Evolutionary conservation across 2,329 filamentous ascomycete species (phyloP).

Genomic region (Calonectria fujianensis): DNA sequence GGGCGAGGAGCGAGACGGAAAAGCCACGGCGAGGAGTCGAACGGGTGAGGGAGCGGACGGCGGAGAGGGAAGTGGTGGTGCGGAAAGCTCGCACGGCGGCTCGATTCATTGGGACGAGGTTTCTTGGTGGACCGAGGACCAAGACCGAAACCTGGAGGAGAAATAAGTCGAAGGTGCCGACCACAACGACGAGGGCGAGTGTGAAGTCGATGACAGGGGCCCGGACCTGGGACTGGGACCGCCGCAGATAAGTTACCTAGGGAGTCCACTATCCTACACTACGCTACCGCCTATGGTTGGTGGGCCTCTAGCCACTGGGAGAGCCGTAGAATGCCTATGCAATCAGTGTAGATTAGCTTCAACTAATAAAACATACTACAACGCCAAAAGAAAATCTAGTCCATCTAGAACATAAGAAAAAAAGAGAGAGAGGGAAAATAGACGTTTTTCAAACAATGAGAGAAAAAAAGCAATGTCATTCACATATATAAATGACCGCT

Average conservation of each 20-base stretch:
- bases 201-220: constrained; percentile 33
- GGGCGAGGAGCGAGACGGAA: constrained; percentile 73
- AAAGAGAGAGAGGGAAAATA: background rate
- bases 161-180: constrained; percentile 28
- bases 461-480: background rate
- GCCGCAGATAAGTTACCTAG: constrained; percentile 17
- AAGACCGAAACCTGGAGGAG: constrained; percentile 37
- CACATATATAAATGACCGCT: background rate
- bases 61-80: constrained; percentile 79
- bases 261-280: background rate
- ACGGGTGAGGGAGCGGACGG: constrained; percentile 75
- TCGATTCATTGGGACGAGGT: constrained; percentile 79
- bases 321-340: background rate
- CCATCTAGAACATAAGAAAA: background rate
- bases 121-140: constrained; percentile 40
- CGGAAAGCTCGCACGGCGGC: constrained; percentile 80
- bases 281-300: constrained; percentile 10
- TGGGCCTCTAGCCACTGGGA: constrained; percentile 26
- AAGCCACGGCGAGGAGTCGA: constrained; percentile 65
- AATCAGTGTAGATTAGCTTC: constrained; percentile 10
- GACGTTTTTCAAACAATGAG: background rate
- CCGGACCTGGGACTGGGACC: constrained; percentile 24
- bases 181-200: constrained; percentile 36
- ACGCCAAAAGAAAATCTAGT: background rate
- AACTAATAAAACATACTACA: constrained; percentile 7